Base-by-base conservation (phyloP, 495 filamentous ascomycete genomes). In the Daldinia bambusicola region DNA sequence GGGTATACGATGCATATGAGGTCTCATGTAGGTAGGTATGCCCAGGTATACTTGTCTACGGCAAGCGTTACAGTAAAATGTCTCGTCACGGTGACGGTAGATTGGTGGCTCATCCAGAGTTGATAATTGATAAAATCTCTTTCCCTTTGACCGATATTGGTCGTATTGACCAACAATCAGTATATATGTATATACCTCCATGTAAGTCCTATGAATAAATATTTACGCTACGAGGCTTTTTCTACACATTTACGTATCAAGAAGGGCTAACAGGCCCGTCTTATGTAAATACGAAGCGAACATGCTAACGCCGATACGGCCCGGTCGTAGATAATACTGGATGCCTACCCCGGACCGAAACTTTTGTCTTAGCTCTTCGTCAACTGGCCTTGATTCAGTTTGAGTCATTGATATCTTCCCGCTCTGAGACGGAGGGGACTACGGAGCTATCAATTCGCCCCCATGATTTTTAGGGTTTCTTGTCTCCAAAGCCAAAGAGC, bases 391-490 rank as follows among this genome's bases (percentile, higher is more conserved):
- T 55, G 34, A 53, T 30, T 13, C 9, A 41, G 58, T 55, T 30
- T 63, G 20, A 58, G 36, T 51, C 20, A 26, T 55, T 45, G 31
- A 63, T 69, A 20, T 52, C 53, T 22, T 57, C 32, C 41, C 55
- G 26, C 43, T 43, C 36, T 45, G 20, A 30, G 59, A 63, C 38
- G 31, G 18, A 40, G 18, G 8, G 16, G 10, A 32, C 12, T 10
- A 36, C 18, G 30, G 20, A 34, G 36, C 38, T 51, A 16, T 41
- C 16, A 45, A 45, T 20, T 63, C 18, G 30, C 22, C 20, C 45
- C 26, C 4, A 48, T 55, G 31, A 31, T 4, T 34, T 20, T 32
- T 14, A 10, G 30, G 30, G 4, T 34, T 32, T 30, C 41, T 48
- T 30, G 22, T 13, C 34, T 32, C 38, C 9, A 32, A 32, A 57